Conservation (phyloP, 352 stramenopile genomes). For the Albugo laibachii region DNA sequence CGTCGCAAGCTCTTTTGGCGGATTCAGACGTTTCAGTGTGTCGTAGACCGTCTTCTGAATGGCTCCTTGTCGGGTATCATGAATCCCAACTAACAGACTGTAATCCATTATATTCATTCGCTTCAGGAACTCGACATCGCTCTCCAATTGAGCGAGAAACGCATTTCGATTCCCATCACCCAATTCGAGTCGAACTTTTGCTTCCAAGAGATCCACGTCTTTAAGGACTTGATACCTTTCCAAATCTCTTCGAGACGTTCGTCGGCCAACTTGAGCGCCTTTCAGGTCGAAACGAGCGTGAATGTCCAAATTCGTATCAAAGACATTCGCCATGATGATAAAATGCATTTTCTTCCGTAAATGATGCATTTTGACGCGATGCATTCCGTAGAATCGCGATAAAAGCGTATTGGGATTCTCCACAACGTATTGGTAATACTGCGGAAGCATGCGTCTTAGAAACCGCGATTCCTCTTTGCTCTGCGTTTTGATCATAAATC, state of each 20-base stretch:
- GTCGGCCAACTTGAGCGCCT: constrained; percentile 76
- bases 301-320: constrained; percentile 86
- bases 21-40: constrained; percentile 6
- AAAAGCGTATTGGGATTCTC: constrained; percentile 95
- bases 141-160: constrained; percentile 74
- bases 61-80: constrained; percentile 38
- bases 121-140: constrained; percentile 82
- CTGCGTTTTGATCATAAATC: constrained; percentile 99
- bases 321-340: constrained; percentile 95
- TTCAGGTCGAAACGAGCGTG: constrained; percentile 81
- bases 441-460: constrained; percentile 88
- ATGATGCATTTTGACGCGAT: constrained; percentile 95
- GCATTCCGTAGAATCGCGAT: constrained; percentile 94
- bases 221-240: constrained; percentile 60
- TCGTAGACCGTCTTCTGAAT: constrained; percentile 32
- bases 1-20: constrained; percentile 3
- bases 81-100: constrained; percentile 81
- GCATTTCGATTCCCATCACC: constrained; percentile 39
- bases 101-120: constrained; percentile 93
- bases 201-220: constrained; percentile 81
- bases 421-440: constrained; percentile 96
- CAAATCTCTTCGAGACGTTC: constrained; percentile 27
- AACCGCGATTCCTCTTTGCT: constrained; percentile 98
- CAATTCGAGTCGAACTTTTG: constrained; percentile 71
- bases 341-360: constrained; percentile 86